Conservation (phyloP, 306 rosid species). For the Coriaria nepalensis region DNA sequence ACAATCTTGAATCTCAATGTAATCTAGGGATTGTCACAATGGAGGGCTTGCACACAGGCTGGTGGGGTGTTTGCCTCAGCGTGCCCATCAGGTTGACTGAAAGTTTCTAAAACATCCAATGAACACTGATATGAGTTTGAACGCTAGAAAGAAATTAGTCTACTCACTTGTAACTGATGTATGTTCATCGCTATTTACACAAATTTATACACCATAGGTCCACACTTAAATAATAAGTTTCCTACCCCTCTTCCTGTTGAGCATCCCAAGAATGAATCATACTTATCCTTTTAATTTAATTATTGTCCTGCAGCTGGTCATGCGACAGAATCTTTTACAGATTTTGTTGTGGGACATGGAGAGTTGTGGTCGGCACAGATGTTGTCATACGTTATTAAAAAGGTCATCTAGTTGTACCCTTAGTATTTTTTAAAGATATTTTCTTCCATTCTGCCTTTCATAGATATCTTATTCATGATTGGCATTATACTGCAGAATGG, state of each 20-base stretch:
- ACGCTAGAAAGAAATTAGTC: too few species aligned
- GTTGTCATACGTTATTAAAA: conserved; percentile 59
- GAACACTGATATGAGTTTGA: too few species aligned
- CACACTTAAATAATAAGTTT: too few species aligned
- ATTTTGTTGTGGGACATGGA: conserved; percentile 98
- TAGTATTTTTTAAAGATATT: conserved; percentile 9
- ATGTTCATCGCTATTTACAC: too few species aligned
- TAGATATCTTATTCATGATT: conserved; percentile 9
- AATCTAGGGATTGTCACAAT: too few species aligned
- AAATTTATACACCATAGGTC: too few species aligned
- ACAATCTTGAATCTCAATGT: too few species aligned
- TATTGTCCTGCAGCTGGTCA: conserved; percentile 80
- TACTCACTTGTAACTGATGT: too few species aligned
- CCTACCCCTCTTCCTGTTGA: neutral
- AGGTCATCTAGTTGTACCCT: conserved; percentile 34
- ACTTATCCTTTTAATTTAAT: conserved; percentile 16
- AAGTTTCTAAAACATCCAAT: too few species aligned
- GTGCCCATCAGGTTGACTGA: too few species aligned
- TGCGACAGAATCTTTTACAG: conserved; percentile 90
- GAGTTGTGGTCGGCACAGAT: conserved; percentile 96
- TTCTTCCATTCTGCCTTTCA: conserved; percentile 3
- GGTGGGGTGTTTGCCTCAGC: too few species aligned
- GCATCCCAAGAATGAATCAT: conserved; percentile 8
- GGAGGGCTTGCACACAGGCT: too few species aligned
- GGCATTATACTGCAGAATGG: conserved; percentile 47